Evolutionary conservation across 768 basidiomycete species (phyloP).

Genomic region (Kwoniella pini): DNA sequence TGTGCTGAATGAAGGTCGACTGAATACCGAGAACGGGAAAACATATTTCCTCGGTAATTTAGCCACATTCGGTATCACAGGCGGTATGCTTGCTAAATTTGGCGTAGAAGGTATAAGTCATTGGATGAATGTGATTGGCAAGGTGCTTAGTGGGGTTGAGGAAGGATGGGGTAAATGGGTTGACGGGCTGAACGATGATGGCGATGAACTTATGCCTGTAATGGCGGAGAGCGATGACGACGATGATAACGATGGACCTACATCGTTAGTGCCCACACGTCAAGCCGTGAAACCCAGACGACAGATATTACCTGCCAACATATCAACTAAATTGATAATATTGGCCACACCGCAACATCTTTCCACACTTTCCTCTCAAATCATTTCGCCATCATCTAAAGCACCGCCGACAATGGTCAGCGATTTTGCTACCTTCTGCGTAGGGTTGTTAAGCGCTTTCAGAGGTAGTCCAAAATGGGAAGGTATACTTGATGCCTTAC

Average conservation of each 20-base stretch:
- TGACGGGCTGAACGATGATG: slow-evolving; percentile 35
- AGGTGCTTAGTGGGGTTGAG: slow-evolving; percentile 27
- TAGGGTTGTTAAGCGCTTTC: slow-evolving; percentile 63
- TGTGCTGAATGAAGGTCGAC: slow-evolving; percentile 25
- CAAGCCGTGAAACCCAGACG: slow-evolving; percentile 57
- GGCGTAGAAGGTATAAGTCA: slow-evolving; percentile 18
- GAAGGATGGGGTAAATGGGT: slow-evolving; percentile 51
- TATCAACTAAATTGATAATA: slow-evolving; percentile 65
- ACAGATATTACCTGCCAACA: slow-evolving; percentile 49
- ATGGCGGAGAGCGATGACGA: slow-evolving; percentile 35
- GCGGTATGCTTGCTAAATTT: slow-evolving; percentile 37
- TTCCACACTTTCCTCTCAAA: slow-evolving; percentile 23
- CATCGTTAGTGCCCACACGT: slow-evolving; percentile 56
- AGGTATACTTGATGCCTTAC: slow-evolving; percentile 61
- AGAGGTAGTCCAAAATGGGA: slow-evolving; percentile 63
- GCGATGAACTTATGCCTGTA: slow-evolving; percentile 13
- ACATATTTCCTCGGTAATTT: slow-evolving; percentile 70
- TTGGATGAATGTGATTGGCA: slow-evolving; percentile 42
- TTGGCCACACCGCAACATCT: slow-evolving; percentile 59
- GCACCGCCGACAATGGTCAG: slow-evolving; percentile 54
- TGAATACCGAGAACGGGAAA: slow-evolving; percentile 40
- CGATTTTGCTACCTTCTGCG: slow-evolving; percentile 64
- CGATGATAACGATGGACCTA: slow-evolving; percentile 31
- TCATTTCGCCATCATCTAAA: slow-evolving; percentile 56
- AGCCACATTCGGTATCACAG: slow-evolving; percentile 48